Base-by-base conservation (phyloP, 768 basidiomycete genomes). In the Leccinum subgranulosum region DNA sequence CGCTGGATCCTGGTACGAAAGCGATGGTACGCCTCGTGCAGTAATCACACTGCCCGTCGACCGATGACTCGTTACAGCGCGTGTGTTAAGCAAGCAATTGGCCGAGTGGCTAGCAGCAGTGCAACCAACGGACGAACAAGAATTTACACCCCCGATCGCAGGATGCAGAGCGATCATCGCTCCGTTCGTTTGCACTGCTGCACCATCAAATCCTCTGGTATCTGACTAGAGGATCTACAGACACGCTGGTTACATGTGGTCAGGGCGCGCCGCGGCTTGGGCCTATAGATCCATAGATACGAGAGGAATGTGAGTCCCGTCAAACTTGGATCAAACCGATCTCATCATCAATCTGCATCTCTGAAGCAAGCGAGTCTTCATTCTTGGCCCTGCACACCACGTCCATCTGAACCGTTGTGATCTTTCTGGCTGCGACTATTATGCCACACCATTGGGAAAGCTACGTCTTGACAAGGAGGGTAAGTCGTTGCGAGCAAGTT, bases 311-410 rank as follows among this genome's bases (percentile, higher is more conserved):
- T 96, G 61, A 62, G 86, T 78, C 25, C 15, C 21, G 23, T 60
- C 51, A n/a, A 23, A 54, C 45, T 45, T 52, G 49, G 19, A 29
- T 28, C 15, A 29, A 29, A 23, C 41, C 58, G 31, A 31, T 57
- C 62, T 50, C 41, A 47, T 47, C 46, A 47, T 46, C 45, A 21
- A 66, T 56, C 29, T 25, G 29, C 19, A 51, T 48, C 51, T 25
- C 23, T 58, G 4, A 69, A 98, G 97, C 51, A 91, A 90, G 68
- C 85, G 92, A 14, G 88, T 99, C 51, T 95, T 98, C 70, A 83
- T 99, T 59, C 84, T 99, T 15, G 97, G 97, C 0, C 97, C 97
- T 3, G 96, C 97, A 1, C 97, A 99, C 72, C 92, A 97, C 63
- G 80, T 89, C 65, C 90, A 94, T 72, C 77, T 98, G 21, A 78